Percentiles rank a stretch among this genome's conserved stretches.
These are phyloP conservation scores for Podaxis sp. DNA, from an alignment of 768 basidiomycete species.

Conservation along the genomic window DNA sequence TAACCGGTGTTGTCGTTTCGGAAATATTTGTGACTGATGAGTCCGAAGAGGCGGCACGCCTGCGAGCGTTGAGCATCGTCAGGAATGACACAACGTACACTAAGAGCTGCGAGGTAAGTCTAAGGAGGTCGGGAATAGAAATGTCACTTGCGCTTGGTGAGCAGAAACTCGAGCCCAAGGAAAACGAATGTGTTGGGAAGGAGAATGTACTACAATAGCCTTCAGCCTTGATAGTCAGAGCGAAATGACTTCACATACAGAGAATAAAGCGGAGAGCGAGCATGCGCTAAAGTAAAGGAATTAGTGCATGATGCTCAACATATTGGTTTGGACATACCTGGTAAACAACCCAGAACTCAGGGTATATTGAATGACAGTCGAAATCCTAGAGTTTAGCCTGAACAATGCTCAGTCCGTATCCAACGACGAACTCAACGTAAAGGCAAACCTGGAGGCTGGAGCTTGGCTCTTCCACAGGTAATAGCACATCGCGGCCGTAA, in stretches of 20 bases:
- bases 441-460: conserved; percentile 20
- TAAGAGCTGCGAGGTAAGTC: conserved; percentile 18
- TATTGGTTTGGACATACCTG: conserved; percentile 22
- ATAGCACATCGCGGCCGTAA: conserved; percentile 35
- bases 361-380: conserved; percentile 34
- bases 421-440: not conserved
- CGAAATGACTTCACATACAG: conserved; percentile 25
- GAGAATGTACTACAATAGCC: conserved; percentile 34
- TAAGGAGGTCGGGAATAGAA: not conserved
- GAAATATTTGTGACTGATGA: not conserved
- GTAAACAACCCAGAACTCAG: conserved; percentile 38
- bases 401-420: not conserved
- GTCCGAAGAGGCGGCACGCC: conserved; percentile 17
- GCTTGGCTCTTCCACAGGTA: conserved; percentile 33
- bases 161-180: conserved; percentile 38
- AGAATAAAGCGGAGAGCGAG: conserved; percentile 42
- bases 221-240: not conserved
- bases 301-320: not conserved
- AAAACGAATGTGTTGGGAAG: conserved; percentile 43
- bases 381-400: conserved; percentile 34
- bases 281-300: conserved; percentile 32
- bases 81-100: conserved; percentile 51
- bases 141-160: conserved; percentile 39
- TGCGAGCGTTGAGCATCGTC: conserved; percentile 44
- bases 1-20: not conserved